Evolutionary conservation across 768 basidiomycete species (phyloP), one percentile per base, ranked within the genome.

Genomic region (Tricholoma flavovirens): DNA sequence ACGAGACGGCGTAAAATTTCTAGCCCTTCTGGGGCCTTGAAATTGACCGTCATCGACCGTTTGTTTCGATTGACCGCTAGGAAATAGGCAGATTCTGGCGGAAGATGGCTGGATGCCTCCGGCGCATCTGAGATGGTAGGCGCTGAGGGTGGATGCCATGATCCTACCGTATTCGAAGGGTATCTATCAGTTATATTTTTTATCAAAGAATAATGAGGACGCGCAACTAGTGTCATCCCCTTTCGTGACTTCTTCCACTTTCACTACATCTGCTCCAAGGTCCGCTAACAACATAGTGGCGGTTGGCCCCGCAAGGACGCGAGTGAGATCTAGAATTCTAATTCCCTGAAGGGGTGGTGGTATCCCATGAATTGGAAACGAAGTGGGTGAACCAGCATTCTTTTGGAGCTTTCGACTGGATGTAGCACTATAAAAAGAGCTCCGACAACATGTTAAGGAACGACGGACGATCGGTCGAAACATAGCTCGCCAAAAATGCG

Each of bases 281-380:
- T 95, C 93, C 6, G 87, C 93, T n/a, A 97, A 77, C 58, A 96
- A 79, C 93, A 95, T 90, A 1, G 93, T 90, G n/a, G 88, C 83
- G 1, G 87, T 88, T 30, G 93, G 93, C 0, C 92, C 93, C n/a
- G 93, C 93, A 49, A 98, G 74, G 1, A 97, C 88, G 26, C 95
- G 81, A 12, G 93, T 93, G 54, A 97, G 72, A 70, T 98, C 95
- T 21, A 98, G 76, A n/a, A 97, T 80, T 64, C 80, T 83, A 60
- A 95, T 75, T 14, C 90, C 93, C 59, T 80, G 76, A 57, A 98
- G 72, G 2, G 94, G 94, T 0, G 90, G 90, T 1, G 83, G 76
- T 22, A 91, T 90, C 49, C 84, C 88, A 53, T 67, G 67, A 48
- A 32, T 21, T 19, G 52, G 26, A 22, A 43, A 19, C 26, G 42